Evolutionary conservation across 2,329 filamentous ascomycete genomes (phyloP).

Genomic region (Diaporthe sp.): DNA sequence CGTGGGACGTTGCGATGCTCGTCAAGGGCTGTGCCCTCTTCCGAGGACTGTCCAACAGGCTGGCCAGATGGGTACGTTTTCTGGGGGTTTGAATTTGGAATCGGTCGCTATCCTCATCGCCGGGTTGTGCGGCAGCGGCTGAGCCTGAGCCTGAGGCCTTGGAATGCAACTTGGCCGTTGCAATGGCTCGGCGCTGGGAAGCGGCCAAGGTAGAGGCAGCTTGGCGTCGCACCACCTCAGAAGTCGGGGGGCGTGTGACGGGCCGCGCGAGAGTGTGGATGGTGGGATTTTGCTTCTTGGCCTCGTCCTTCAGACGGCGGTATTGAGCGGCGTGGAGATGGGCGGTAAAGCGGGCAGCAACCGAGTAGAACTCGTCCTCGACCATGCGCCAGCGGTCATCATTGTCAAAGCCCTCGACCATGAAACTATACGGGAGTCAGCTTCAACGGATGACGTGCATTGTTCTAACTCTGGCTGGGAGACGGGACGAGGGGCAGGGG

Average conservation of each 20-base stretch:
- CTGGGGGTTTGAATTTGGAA: constrained; percentile 46
- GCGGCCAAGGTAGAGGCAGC: constrained; percentile 53
- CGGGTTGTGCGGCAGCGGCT: constrained; percentile 41
- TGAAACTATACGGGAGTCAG: constrained; percentile 60
- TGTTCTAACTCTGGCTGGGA: neutral
- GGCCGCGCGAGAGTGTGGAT: constrained; percentile 67
- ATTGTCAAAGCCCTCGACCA: constrained; percentile 73
- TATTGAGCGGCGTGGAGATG: constrained; percentile 87
- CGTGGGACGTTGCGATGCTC: constrained; percentile 41
- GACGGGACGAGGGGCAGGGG: neutral
- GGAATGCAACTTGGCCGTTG: constrained; percentile 42
- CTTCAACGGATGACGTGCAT: neutral
- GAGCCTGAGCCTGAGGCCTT: constrained; percentile 1
- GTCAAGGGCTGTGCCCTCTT: constrained; percentile 49
- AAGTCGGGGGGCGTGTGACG: constrained; percentile 58
- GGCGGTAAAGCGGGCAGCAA: constrained; percentile 78
- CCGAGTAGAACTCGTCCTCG: constrained; percentile 81
- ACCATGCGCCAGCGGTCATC: constrained; percentile 87
- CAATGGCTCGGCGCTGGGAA: constrained; percentile 53
- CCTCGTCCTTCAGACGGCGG: constrained; percentile 72
- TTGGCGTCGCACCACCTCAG: constrained; percentile 52
- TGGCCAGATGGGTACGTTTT: constrained; percentile 56
- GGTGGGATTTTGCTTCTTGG: constrained; percentile 67
- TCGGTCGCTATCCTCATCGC: constrained; percentile 48
- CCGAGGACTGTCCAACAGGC: constrained; percentile 58